Conservation (phyloP, 169 alveolate genomes). For the Pseudocohnilembus persalinus region DNA sequence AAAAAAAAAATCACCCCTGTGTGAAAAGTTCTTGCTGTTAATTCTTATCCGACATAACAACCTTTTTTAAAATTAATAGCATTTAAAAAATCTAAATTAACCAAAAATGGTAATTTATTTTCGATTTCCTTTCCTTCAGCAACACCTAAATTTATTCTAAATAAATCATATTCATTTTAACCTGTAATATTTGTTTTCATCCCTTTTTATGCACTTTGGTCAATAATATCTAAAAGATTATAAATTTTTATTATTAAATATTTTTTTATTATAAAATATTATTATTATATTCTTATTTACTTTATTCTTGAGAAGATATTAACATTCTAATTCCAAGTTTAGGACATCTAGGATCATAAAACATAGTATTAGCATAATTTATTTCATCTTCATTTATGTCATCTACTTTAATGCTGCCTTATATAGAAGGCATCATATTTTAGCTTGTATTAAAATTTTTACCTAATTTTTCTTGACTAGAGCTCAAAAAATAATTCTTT, state of each 20-base stretch:
- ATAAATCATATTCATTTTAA: neutral
- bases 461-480: neutral
- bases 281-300: neutral
- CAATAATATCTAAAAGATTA: no score
- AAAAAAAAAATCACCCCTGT: slow-evolving; percentile 3
- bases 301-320: neutral
- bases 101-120: slow-evolving; percentile 21
- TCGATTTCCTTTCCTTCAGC: slow-evolving; percentile 20
- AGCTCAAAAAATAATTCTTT: neutral
- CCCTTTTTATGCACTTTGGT: no score
- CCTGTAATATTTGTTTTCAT: neutral
- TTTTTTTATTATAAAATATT: neutral
- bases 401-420: slow-evolving; percentile 1
- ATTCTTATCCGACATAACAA: slow-evolving; percentile 24
- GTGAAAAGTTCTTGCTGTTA: slow-evolving; percentile 26
- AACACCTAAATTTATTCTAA: neutral
- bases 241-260: no score
- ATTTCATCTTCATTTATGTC: slow-evolving; percentile 1
- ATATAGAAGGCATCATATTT: neutral
- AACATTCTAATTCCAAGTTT: slow-evolving; percentile 14
- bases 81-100: slow-evolving; percentile 26
- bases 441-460: neutral
- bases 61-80: slow-evolving; percentile 17
- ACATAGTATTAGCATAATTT: neutral
- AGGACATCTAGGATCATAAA: slow-evolving; percentile 12